These are phyloP conservation scores for Aquilaria sinensis DNA, from an alignment of 345 rosid species.

Conservation along the genomic window DNA sequence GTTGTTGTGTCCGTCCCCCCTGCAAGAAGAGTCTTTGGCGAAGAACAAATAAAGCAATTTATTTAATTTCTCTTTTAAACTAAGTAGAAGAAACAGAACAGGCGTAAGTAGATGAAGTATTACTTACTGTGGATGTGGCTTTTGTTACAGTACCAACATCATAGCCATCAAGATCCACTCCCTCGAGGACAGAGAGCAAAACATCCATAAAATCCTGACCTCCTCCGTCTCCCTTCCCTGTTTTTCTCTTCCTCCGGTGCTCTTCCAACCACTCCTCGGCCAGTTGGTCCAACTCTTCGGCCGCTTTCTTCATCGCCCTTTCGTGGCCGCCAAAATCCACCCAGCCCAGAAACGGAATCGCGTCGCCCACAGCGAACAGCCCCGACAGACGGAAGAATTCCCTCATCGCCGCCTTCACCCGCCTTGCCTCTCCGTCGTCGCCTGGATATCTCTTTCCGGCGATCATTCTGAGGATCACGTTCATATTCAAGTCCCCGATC, in stretches of 20 bases:
- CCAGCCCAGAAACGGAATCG: constrained; percentile 26
- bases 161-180: constrained; percentile 12
- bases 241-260: constrained; percentile 9
- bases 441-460: constrained; percentile 26
- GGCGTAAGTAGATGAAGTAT: too few species aligned
- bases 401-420: constrained; percentile 13
- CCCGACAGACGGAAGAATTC: constrained; percentile 17
- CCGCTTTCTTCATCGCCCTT: constrained; percentile 29
- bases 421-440: constrained; percentile 13
- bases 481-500: constrained; percentile 25
- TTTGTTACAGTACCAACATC: constrained; percentile 29
- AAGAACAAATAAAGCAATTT: neutral
- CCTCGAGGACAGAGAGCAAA: constrained; percentile 23
- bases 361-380: constrained; percentile 21
- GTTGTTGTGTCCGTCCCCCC: constrained; percentile 19
- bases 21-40: constrained; percentile 11
- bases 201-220: constrained; percentile 28
- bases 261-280: constrained; percentile 20
- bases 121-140: constrained; percentile 24
- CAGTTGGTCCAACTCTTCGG: constrained; percentile 19
- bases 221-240: neutral
- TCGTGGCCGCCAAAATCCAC: constrained; percentile 33
- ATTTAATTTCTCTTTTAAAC: neutral
- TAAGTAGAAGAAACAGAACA: too few species aligned
- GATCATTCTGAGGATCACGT: constrained; percentile 29